These are phyloP conservation scores for Ascochyta clinopodiicola DNA, from an alignment of 2,329 filamentous ascomycete genomes.

Conservation along the genomic window DNA sequence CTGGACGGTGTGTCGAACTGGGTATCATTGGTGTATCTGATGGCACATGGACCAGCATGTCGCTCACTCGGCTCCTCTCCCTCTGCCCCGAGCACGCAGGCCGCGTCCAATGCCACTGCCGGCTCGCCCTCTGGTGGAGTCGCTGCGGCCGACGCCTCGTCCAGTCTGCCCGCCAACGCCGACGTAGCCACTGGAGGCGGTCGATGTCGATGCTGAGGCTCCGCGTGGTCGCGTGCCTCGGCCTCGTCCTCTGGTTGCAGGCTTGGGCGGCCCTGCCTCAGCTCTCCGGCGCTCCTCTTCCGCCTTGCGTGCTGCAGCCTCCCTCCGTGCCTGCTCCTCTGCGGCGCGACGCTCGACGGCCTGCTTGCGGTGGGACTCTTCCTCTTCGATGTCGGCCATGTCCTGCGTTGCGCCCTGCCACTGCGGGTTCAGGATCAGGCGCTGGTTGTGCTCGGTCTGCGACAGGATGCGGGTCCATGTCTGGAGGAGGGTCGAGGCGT, in stretches of 20 bases:
- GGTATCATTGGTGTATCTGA: constrained; percentile 20
- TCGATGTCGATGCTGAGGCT: constrained; percentile 33
- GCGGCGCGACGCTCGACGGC: constrained; percentile 77
- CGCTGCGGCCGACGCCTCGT: constrained; percentile 57
- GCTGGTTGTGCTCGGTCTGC: constrained; percentile 96
- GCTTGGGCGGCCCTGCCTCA: constrained; percentile 64
- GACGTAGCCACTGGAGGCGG: constrained; percentile 49
- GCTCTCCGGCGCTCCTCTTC: constrained; percentile 62
- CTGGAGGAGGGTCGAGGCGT: constrained; percentile 86
- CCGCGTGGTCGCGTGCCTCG: constrained; percentile 46
- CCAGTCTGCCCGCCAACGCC: constrained; percentile 55
- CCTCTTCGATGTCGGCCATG: constrained; percentile 82
- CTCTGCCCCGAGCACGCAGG: constrained; percentile 42
- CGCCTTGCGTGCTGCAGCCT: constrained; percentile 66
- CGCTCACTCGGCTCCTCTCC: constrained; percentile 19
- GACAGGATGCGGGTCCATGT: constrained; percentile 96
- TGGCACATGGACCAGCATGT: constrained; percentile 5
- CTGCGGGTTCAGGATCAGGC: constrained; percentile 82
- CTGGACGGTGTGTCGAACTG: constrained; percentile 6
- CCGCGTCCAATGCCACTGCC: constrained; percentile 53
- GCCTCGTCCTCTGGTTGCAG: constrained; percentile 47
- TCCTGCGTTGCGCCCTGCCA: constrained; percentile 93
- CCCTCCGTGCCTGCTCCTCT: constrained; percentile 79
- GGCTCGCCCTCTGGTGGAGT: constrained; percentile 51
- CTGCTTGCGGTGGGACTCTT: constrained; percentile 74